A percentile compares a stretch with the other conserved stretches of the same genome.
These are phyloP conservation scores for Leishmania guyanensis DNA, from an alignment of 208 protist genomes.

Conservation along the genomic window DNA sequence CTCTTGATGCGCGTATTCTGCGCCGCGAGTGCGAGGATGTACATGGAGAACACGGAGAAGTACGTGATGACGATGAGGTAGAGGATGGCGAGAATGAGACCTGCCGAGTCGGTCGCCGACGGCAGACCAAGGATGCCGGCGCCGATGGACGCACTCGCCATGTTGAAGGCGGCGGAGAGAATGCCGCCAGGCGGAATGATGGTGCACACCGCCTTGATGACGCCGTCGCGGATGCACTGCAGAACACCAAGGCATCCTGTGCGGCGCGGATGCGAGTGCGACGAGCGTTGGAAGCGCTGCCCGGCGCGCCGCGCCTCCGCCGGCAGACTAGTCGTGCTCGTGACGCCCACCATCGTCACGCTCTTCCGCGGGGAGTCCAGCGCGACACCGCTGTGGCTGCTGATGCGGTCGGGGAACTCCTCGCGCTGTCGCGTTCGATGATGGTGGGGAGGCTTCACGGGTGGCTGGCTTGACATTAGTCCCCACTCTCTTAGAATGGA, in stretches of 20 bases:
- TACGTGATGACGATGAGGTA: slow-evolving; percentile 43
- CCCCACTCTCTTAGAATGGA: background rate
- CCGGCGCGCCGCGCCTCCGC: background rate
- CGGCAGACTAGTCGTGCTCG: background rate
- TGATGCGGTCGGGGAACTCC: background rate
- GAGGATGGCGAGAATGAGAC: slow-evolving; percentile 36
- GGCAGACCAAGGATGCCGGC: slow-evolving; percentile 52
- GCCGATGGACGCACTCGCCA: slow-evolving; percentile 42
- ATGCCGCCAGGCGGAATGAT: slow-evolving; percentile 42
- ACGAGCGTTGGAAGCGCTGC: slow-evolving; percentile 4
- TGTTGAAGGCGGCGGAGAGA: slow-evolving; percentile 35
- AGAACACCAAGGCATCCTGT: slow-evolving; percentile 4
- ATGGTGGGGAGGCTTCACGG: background rate
- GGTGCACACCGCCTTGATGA: slow-evolving; percentile 6
- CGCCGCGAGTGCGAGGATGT: slow-evolving; percentile 37
- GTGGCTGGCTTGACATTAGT: background rate
- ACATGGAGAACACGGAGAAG: slow-evolving; percentile 42
- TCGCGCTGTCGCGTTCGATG: background rate
- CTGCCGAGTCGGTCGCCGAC: slow-evolving; percentile 37
- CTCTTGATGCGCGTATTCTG: slow-evolving; percentile 39
- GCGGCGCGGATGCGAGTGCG: background rate
- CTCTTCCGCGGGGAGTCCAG: background rate
- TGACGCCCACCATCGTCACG: background rate
- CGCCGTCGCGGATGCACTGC: background rate
- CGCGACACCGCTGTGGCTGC: background rate